Conservation (phyloP, 345 rosid species). For the Cardamine resedifolia region DNA sequence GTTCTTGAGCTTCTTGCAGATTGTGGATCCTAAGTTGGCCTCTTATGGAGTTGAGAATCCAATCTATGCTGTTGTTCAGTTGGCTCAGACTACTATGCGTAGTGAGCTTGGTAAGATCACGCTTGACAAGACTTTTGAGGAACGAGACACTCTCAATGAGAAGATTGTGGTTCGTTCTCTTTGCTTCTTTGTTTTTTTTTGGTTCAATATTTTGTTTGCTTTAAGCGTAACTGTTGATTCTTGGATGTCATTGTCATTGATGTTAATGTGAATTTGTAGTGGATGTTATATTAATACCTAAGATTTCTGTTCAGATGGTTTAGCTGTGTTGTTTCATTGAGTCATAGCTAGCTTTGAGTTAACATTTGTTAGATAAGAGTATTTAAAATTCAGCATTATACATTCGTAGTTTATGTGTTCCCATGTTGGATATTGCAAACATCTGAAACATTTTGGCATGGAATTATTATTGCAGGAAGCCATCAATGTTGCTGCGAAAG, state of each 20-base stretch:
- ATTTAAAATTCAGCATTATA: neutral
- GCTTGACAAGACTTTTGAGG: conserved; percentile 96
- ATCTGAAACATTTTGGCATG: conserved; percentile 19
- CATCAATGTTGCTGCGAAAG: conserved; percentile 85
- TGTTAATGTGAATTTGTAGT: neutral
- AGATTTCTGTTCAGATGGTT: conserved; percentile 15
- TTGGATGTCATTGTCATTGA: neutral
- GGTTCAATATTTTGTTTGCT: neutral
- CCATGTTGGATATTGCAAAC: neutral
- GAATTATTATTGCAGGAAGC: conserved; percentile 56
- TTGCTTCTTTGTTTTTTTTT: neutral
- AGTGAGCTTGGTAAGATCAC: conserved; percentile 97
- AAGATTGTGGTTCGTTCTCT: conserved; percentile 80
- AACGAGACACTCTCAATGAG: conserved; percentile 84
- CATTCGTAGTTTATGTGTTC: neutral
- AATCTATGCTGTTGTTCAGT: conserved; percentile 82
- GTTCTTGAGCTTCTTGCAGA: conserved; percentile 43
- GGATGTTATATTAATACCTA: neutral
- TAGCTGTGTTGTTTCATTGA: neutral
- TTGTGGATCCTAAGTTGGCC: conserved; percentile 81
- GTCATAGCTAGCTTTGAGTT: neutral
- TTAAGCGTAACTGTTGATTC: neutral
- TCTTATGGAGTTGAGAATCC: conserved; percentile 98
- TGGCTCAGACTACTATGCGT: conserved; percentile 97
- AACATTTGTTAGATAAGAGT: neutral